A percentile compares a stretch with the other conserved stretches of the same genome.
These are phyloP conservation scores for Ilyonectria destructans DNA, from an alignment of 2,329 filamentous ascomycete genomes.

Conservation along the genomic window DNA sequence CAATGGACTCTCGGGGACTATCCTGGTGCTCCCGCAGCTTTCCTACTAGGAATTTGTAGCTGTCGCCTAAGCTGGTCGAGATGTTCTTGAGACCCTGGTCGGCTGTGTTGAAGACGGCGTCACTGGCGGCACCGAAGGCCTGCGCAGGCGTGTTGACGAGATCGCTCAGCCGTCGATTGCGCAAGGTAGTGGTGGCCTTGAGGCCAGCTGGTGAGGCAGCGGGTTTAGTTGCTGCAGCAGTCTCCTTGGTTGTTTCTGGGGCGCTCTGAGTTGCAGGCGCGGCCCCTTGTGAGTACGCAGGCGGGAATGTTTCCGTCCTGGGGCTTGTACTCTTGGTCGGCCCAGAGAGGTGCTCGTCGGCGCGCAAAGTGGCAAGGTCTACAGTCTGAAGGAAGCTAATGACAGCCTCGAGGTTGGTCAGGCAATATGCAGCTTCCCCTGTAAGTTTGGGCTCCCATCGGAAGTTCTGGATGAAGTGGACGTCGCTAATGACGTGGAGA, in stretches of 20 bases:
- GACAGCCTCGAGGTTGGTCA: conserved; percentile 95
- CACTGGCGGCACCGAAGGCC: conserved; percentile 86
- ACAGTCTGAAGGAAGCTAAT: conserved; percentile 97
- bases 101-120: conserved; percentile 88
- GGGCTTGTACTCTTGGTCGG: conserved; percentile 72
- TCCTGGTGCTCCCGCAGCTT: conserved; percentile 83
- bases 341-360: conserved; percentile 82
- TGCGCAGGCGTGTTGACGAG: conserved; percentile 89
- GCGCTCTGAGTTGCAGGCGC: conserved; percentile 54
- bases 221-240: conserved; percentile 55
- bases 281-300: conserved; percentile 67
- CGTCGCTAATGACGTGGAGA: conserved; percentile 92
- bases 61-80: conserved; percentile 89
- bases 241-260: conserved; percentile 53
- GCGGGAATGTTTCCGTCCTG: conserved; percentile 70
- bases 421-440: conserved; percentile 94
- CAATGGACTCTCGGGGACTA: conserved; percentile 61
- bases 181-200: conserved; percentile 65
- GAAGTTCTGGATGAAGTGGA: conserved; percentile 95
- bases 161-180: conserved; percentile 86
- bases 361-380: conserved; percentile 89
- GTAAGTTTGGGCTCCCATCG: conserved; percentile 89
- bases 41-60: conserved; percentile 93
- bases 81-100: conserved; percentile 95
- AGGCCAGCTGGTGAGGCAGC: conserved; percentile 60